Evolutionary conservation across 2,329 filamentous ascomycete genomes (phyloP), one percentile per base, ranked within the genome.

Genomic region (Hypoxylon sp.): DNA sequence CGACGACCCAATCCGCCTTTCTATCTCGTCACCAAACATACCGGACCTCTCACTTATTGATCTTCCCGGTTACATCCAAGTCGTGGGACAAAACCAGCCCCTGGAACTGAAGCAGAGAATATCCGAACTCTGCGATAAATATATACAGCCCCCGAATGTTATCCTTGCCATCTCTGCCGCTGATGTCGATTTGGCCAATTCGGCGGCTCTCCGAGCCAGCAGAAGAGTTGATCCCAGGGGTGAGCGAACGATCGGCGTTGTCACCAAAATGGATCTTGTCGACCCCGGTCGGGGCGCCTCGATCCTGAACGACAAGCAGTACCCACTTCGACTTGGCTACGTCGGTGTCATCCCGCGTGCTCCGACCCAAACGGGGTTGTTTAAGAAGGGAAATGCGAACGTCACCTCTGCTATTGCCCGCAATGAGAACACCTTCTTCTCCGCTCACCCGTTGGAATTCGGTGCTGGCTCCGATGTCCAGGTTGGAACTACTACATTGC

Each of bases 191-290:
- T 74, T 99, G 49, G 94, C 94, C 15, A 99, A 99, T 71, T 99
- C 94, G 1, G 94, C 94, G 5, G 92, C 94, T 4, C 74, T 99
- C 16, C 82, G 92, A 62, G 91, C 94, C 12, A 96, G 92, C 61
- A 83, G 94, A 57, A 83, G 93, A 62, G 92, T 97, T 19, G 94
- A 99, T 66, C 94, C 94, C 1, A 82, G 94, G 54, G 94, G 94
- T 45, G 94, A 99, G 73, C 83, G 94, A 56, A 99, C 94, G 0
- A 99, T 99, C 67, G 94, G 94, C 32, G 94, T 99, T n/a, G 87
- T 99, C 30, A 99, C 94, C 2, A 99, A 99, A 75, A 97, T 99
- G 93, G 94, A 99, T 66, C 79, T 99, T 15, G 92, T 99, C 5
- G 93, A 97, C 62, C 81, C 94, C 2, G 76, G 78, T 5, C 85